Conservation (phyloP, 169 alveolate genomes). For the Cryptosporidium xiaoi region DNA sequence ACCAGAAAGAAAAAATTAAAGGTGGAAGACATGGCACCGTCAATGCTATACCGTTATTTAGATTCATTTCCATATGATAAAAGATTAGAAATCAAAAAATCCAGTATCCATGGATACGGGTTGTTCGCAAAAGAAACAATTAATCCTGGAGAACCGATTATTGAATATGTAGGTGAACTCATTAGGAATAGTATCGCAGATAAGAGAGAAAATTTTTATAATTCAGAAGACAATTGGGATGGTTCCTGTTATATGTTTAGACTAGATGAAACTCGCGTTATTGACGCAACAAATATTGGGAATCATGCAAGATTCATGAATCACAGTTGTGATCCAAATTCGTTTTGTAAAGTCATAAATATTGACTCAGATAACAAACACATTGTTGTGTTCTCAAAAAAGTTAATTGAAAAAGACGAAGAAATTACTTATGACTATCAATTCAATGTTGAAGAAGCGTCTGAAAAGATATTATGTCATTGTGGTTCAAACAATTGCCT, state of each 20-base stretch:
- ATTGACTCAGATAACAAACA: slow-evolving; percentile 91
- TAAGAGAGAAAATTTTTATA: slow-evolving; percentile 87
- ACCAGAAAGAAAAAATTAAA: neutral
- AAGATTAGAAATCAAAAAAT: slow-evolving; percentile 81
- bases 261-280: slow-evolving; percentile 91
- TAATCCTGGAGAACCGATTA: slow-evolving; percentile 93
- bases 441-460: slow-evolving; percentile 89
- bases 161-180: slow-evolving; percentile 95
- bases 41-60: slow-evolving; percentile 83
- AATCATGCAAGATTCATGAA: slow-evolving; percentile 95
- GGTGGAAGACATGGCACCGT: slow-evolving; percentile 76
- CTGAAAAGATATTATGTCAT: slow-evolving; percentile 85
- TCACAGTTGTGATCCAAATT: slow-evolving; percentile 96
- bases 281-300: slow-evolving; percentile 97
- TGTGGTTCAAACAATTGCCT: slow-evolving; percentile 91
- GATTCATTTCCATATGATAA: slow-evolving; percentile 81
- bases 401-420: slow-evolving; percentile 91
- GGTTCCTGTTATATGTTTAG: slow-evolving; percentile 94
- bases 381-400: slow-evolving; percentile 94
- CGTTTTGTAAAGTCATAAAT: slow-evolving; percentile 86
- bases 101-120: slow-evolving; percentile 94
- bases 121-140: slow-evolving; percentile 90
- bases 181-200: slow-evolving; percentile 91
- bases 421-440: slow-evolving; percentile 97
- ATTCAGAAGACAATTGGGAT: slow-evolving; percentile 85